Evolutionary conservation across 192 early-diverging fungal species (phyloP), one percentile per base, ranked within the genome.

Genomic region (Backusella sp.): DNA sequence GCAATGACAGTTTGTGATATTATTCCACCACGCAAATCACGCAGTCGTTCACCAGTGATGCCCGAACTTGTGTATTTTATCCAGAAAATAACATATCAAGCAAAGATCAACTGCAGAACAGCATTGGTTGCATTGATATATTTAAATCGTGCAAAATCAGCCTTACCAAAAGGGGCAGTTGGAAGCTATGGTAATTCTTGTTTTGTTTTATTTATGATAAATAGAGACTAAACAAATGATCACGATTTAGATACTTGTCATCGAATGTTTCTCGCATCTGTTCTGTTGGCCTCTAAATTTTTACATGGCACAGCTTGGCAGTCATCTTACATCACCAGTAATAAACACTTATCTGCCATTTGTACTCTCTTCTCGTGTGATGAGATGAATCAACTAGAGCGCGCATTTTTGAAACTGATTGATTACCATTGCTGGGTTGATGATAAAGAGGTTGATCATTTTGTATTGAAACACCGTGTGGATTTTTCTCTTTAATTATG

Each of bases 11-110:
- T 73, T 11, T 73, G 72, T n/a, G 72, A 73, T 65, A 46, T 73
- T 23, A 73, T 73, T 1, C 72, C 72, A 17, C 46, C 49, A 44
- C 37, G 44, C 9, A 72, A 49, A 36, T 73, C 67, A 68, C 17
- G 37, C 41, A 56, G 19, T 52, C 46, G 72, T 17, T 26, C 34
- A 72, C 72, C 34, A 12, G 30, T 52, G 17, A 56, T 81, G 67
- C 80, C 80, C 3, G 80, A 81, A 42, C 19, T 81, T 4, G 66
- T 81, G 21, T 74, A 73, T 71, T 81, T 77, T 14, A 73, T 81
- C 14, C 66, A 81, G 74, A 81, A 77, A 44, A 75, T 81, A 4
- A 81, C 80, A n/a, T 70, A 68, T 21, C 72, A 39, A 39, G 80
- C 80, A 17, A 37, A 68, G 7, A 59, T 77, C 35, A 73, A 73